Percentiles rank a stretch among this genome's conserved stretches.
phyloP scores from a whole-genome alignment of 208 protist genomes.

The Leishmania amazonensis region DNA sequence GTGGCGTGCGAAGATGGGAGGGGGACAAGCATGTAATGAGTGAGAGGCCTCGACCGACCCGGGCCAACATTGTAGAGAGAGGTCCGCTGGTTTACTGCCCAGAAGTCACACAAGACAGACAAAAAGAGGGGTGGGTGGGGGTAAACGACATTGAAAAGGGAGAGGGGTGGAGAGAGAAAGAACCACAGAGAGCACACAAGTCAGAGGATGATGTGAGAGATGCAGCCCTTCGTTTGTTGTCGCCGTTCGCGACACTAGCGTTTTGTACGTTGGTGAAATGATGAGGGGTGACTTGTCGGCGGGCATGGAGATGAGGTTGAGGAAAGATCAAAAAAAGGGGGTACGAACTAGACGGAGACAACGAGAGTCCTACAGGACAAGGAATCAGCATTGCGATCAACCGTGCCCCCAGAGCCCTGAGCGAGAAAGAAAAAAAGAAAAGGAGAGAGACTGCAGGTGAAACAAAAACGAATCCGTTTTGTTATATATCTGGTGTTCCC shows the following conservation, averaged over 20 bases:
- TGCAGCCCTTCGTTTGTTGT: not conserved
- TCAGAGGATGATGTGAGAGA: not conserved
- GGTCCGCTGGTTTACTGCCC: not conserved
- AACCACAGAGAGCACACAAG: slow-evolving; percentile 2
- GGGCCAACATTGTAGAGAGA: too few species aligned
- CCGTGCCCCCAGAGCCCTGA: slow-evolving; percentile 1
- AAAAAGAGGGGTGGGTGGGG: not conserved
- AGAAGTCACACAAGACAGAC: not conserved
- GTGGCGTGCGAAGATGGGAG: not conserved
- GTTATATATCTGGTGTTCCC: not conserved
- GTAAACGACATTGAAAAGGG: not conserved
- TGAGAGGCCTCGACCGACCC: not conserved
- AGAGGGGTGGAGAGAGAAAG: not conserved
- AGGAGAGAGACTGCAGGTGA: not conserved
- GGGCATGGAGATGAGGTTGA: not conserved
- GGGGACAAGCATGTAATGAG: not conserved
- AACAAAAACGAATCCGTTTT: not conserved
- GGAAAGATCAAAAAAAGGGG: not conserved
- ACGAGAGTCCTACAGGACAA: not conserved
- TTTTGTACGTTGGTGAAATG: slow-evolving; percentile 1
- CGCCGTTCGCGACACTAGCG: not conserved
- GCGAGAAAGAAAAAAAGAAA: not conserved
- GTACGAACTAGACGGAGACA: not conserved
- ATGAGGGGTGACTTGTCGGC: not conserved
- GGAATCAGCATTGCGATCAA: not conserved